These are phyloP conservation scores for Ophiostoma montium DNA, from an alignment of 2,329 filamentous ascomycete genomes.

Conservation along the genomic window DNA sequence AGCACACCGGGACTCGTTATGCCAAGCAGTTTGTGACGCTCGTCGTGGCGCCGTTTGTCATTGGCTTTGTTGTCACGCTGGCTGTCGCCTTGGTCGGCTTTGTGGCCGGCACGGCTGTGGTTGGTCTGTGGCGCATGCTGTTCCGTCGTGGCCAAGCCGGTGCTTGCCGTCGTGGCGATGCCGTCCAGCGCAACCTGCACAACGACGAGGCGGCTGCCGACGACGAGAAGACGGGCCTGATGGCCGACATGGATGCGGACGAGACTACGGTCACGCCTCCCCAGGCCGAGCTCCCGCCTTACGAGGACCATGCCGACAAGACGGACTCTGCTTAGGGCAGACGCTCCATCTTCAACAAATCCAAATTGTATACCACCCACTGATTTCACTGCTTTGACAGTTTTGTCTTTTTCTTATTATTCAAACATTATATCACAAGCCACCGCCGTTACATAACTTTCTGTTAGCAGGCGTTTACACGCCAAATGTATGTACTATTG, in stretches of 20 bases:
- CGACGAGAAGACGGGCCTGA: slow-evolving; percentile 38
- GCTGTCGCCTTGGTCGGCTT: slow-evolving; percentile 54
- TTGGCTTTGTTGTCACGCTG: slow-evolving; percentile 56
- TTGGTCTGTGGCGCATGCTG: slow-evolving; percentile 40
- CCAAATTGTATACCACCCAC: not conserved
- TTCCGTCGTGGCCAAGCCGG: slow-evolving; percentile 21
- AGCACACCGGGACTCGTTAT: slow-evolving; percentile 19
- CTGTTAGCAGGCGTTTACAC: too few relatives aligned
- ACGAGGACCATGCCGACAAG: slow-evolving; percentile 17
- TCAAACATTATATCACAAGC: too few relatives aligned
- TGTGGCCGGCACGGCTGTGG: slow-evolving; percentile 46
- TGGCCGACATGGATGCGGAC: slow-evolving; percentile 16
- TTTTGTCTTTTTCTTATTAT: too few relatives aligned
- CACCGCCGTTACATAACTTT: too few relatives aligned
- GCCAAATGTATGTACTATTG: too few relatives aligned
- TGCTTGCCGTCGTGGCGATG: not conserved
- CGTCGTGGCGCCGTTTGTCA: slow-evolving; percentile 51
- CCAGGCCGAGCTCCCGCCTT: slow-evolving; percentile 8
- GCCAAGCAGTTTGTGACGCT: slow-evolving; percentile 44
- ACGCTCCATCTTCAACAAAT: too few relatives aligned
- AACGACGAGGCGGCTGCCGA: slow-evolving; percentile 15
- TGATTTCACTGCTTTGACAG: too few relatives aligned
- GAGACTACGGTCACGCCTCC: not conserved
- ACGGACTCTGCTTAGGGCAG: not conserved
- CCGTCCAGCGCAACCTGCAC: slow-evolving; percentile 20